Base-by-base conservation (phyloP, 108 stramenopile genomes). In the Skeletonema tropicum region DNA sequence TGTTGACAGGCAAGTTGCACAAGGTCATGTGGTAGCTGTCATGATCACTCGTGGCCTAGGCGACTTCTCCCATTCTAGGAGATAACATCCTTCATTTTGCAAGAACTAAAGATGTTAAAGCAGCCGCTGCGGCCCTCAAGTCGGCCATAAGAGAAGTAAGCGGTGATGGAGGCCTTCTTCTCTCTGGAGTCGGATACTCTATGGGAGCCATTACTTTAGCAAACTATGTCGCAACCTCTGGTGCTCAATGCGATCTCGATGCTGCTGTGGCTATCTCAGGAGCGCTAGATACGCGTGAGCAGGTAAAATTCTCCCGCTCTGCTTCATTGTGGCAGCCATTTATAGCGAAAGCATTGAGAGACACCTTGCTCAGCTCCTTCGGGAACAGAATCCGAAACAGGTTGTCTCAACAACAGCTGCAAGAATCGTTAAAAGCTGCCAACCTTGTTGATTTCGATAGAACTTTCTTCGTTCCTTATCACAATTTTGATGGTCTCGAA, bases 291-390 rank as follows among this genome's bases (percentile, higher is more conserved):
- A 92, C 91, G 76, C 74, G 88, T 17, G 77, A 82, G 48, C 84
- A 92, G 45, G 64, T 71, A 0, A 36, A 80, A 32, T 88, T 85
- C 64, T 33, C 59, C 52, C 89, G 95, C 57, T 85, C 91, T 14
- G 81, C 80, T 46, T 78, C 87, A n/a, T 66, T 96, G 21, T 97
- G 95, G 95, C 97, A 97, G 85, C 95, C 97, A 0, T 78, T 96
- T 65, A 83, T 97, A 14, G 85, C 94, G 13, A 79, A 87, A 63
- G 76, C 70, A 10, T 66, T 91, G 64, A 75, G 89, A 41, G 85
- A 79, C 39, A 82, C 83, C 10, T 83, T 94, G 65, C 57, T 91
- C 14, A 74, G 87, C 6, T 89, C 89, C 68, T 90, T 86, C 65
- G 86, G 80, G 17, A 72, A 76, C 29, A 82, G 88, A 41, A 84